Evolutionary conservation across 2,329 filamentous ascomycete genomes (phyloP), one percentile per base, ranked within the genome.

Genomic region (Aspergillus piperis): DNA sequence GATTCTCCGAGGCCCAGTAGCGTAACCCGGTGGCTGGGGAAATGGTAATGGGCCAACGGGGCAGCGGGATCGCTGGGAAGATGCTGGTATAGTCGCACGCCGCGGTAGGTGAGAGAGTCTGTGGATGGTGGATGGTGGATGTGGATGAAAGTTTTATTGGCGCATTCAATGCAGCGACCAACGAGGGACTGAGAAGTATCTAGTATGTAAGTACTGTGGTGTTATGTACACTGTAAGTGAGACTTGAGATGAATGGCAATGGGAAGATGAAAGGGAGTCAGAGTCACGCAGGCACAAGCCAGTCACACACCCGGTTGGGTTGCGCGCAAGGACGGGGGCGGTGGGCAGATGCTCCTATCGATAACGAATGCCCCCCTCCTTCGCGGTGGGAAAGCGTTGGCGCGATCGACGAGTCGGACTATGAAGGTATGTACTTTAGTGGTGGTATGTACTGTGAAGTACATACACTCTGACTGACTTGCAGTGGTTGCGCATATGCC

Each of bases 311-410:
- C 41, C 23, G 51, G 47, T 50, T 11, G 54, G 44, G 32, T 49
- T 48, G 36, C 52, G 32, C 47, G 38, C 58, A 55, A 49, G 48
- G 58, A 55, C 56, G 38, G 51, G 55, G 59, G 62, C 27, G 58
- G 62, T 62, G 59, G 59, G 39, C 49, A 42, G 54, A 54, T 49
- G 52, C 50, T 62, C 70, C 70, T 73, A 73, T 73, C 70, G 70
- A 72, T 71, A 69, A 70, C 62, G 57, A 67, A 56, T 32, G 27
- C 62, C 57, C 69, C 70, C 71, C 70, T 72, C 70, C 70, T 68
- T 67, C 59, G 42, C 36, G 48, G 17, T 21, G 55, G 48, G 32
- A 19, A 41, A 50, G 52, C 10, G 23, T 25, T 10, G 10, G 25
- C 21, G 54, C 15, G n/a, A 36, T 8, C 13, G 25, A 5, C 19